Evolutionary conservation across 139 green algal genomes (phyloP).

Genomic region (Volvox reticuliferus): DNA sequence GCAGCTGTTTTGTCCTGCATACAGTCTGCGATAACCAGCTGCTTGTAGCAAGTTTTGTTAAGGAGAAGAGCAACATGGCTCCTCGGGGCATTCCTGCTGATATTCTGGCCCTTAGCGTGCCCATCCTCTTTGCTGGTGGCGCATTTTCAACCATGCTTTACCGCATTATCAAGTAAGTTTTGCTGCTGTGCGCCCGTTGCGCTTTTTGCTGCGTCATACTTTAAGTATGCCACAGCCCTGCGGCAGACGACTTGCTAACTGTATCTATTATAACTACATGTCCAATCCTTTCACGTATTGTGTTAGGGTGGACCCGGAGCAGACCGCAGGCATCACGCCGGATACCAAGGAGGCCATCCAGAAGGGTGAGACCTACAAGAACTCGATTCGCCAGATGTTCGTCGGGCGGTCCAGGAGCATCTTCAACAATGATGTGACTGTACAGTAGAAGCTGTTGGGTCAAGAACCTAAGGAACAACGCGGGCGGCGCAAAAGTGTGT

Average conservation of each 20-base stretch:
- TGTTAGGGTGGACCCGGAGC: slow-evolving; percentile 20
- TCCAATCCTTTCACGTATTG: no score
- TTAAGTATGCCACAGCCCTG: no score
- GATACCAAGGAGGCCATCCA: slow-evolving; percentile 10
- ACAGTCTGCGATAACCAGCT: not conserved
- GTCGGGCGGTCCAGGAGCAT: not conserved
- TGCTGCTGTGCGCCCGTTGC: not conserved
- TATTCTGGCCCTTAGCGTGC: slow-evolving; percentile 26
- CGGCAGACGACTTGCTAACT: no score
- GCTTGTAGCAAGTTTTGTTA: not conserved
- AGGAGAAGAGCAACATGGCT: slow-evolving; percentile 11
- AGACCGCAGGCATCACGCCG: slow-evolving; percentile 18
- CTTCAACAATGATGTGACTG: slow-evolving; percentile 42
- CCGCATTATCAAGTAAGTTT: slow-evolving; percentile 19
- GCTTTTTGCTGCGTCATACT: no score
- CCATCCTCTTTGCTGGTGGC: slow-evolving; percentile 18
- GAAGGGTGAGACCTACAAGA: slow-evolving; percentile 28
- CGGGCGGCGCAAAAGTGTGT: no score
- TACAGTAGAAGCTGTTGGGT: not conserved
- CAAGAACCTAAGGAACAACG: no score
- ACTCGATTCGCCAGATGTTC: slow-evolving; percentile 38
- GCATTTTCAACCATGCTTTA: slow-evolving; percentile 39
- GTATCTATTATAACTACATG: no score
- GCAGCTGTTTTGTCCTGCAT: not conserved
- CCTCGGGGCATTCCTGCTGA: slow-evolving; percentile 39